These are phyloP conservation scores for Narthecium ossifragum DNA, from an alignment of 106 monocot species.

Conservation along the genomic window DNA sequence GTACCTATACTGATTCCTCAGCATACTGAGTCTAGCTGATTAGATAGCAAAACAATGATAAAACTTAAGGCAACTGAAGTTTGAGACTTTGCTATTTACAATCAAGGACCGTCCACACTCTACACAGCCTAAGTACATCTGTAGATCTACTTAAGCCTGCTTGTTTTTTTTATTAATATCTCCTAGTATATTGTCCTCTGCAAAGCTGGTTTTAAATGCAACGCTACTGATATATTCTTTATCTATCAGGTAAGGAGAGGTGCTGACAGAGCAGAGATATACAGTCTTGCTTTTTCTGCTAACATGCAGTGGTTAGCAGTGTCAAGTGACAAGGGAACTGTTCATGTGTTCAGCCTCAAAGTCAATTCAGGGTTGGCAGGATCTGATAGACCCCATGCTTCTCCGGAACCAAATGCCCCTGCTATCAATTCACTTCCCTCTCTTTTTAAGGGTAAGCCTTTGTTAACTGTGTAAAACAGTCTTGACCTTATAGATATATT, in stretches of 20 bases:
- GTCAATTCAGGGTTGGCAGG: conserved; percentile 53
- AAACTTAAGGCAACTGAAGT: no score
- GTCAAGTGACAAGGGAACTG: conserved; percentile 98
- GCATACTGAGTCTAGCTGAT: no score
- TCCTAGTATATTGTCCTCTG: background rate
- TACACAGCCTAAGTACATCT: no score
- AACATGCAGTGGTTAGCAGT: conserved; percentile 88
- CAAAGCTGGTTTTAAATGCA: no score
- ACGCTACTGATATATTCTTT: background rate
- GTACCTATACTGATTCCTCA: no score
- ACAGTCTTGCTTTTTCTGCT: conserved; percentile 86
- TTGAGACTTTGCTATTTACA: no score
- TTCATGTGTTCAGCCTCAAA: conserved; percentile 93
- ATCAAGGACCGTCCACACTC: no score
- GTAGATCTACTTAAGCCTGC: no score
- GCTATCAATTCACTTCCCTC: conserved; percentile 53
- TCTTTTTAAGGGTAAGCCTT: conserved; percentile 73
- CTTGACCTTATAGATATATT: conserved; percentile 1
- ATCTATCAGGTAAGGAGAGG: conserved; percentile 75
- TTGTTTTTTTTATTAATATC: background rate
- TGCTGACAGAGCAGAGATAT: conserved; percentile 98
- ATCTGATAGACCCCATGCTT: conserved; percentile 53
- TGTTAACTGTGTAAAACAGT: background rate
- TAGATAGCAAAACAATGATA: no score
- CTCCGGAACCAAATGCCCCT: conserved; percentile 44